Evolutionary conservation across 805 yeast species (phyloP).

Genomic region (Priceomyces fermenticarens): DNA sequence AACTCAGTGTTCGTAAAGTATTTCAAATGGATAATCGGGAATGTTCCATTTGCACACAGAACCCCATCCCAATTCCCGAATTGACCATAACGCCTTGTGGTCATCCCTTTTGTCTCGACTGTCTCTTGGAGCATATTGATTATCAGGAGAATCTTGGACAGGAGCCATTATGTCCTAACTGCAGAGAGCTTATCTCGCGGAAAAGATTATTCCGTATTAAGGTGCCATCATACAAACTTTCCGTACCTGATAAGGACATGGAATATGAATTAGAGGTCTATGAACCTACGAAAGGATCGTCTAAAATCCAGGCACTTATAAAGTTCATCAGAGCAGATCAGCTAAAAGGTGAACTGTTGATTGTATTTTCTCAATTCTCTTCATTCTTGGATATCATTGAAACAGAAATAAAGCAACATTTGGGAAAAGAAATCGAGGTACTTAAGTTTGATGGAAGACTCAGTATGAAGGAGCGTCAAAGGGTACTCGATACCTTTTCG

Average conservation of each 20-base stretch:
- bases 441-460: constrained; percentile 83
- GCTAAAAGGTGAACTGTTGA: constrained; percentile 66
- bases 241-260: constrained; percentile 13
- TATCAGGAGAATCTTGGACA: constrained; percentile 54
- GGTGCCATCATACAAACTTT: constrained; percentile 1
- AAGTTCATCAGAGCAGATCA: constrained; percentile 54
- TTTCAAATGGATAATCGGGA: constrained; percentile 50
- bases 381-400: constrained; percentile 75
- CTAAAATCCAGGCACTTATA: constrained; percentile 70
- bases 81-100: constrained; percentile 72
- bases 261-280: constrained; percentile 35
- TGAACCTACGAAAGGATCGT: constrained; percentile 56
- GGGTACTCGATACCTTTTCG: constrained; percentile 56
- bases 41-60: constrained; percentile 81
- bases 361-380: constrained; percentile 90
- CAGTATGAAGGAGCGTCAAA: constrained; percentile 60
- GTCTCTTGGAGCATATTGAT: constrained; percentile 71
- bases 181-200: constrained; percentile 56
- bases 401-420: constrained; percentile 44
- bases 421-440: constrained; percentile 47
- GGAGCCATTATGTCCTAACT: constrained; percentile 67
- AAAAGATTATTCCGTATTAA: constrained; percentile 46
- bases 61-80: constrained; percentile 53
- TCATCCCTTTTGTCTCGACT: constrained; percentile 73
- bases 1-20: constrained; percentile 18